Percentiles rank a stretch among this genome's conserved stretches.
Evolutionary conservation across 108 stramenopile species (phyloP).

Genomic region (Stephanodiscus triporus): DNA sequence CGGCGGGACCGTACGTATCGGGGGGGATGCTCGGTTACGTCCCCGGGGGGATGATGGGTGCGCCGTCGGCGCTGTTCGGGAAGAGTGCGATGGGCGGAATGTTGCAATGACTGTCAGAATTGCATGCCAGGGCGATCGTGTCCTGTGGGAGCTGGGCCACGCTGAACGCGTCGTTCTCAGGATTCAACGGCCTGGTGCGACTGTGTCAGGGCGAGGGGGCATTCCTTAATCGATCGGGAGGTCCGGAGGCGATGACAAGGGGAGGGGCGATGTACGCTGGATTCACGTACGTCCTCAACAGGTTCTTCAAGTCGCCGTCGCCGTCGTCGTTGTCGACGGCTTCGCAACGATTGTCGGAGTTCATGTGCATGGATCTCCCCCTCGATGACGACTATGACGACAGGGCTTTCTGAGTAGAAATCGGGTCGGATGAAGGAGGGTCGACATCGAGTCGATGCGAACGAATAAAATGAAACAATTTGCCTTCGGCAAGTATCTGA

Average conservation of each 20-base stretch:
- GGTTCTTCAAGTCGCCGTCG: conserved; percentile 40
- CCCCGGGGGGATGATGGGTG: conserved; percentile 54
- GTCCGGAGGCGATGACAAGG: conserved; percentile 75
- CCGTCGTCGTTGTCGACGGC: background rate
- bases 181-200: conserved; percentile 57
- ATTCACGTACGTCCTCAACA: conserved; percentile 62
- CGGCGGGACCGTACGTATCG: conserved; percentile 54
- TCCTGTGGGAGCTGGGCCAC: conserved; percentile 65
- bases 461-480: too few relatives aligned
- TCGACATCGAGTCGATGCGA: too few relatives aligned
- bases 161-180: conserved; percentile 68
- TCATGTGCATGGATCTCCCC: conserved; percentile 41
- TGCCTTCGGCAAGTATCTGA: too few relatives aligned
- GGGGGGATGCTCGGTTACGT: conserved; percentile 70
- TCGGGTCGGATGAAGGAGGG: too few relatives aligned
- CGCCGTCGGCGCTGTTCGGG: conserved; percentile 50
- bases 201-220: conserved; percentile 71
- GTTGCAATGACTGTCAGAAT: conserved; percentile 30
- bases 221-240: conserved; percentile 71
- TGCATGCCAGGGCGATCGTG: conserved; percentile 58
- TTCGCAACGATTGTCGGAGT: conserved; percentile 8
- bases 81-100: conserved; percentile 11
- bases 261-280: conserved; percentile 77
- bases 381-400: conserved; percentile 14
- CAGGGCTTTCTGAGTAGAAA: too few relatives aligned